Conservation (phyloP, 208 protist genomes). For the Acanthamoeba royreba region DNA sequence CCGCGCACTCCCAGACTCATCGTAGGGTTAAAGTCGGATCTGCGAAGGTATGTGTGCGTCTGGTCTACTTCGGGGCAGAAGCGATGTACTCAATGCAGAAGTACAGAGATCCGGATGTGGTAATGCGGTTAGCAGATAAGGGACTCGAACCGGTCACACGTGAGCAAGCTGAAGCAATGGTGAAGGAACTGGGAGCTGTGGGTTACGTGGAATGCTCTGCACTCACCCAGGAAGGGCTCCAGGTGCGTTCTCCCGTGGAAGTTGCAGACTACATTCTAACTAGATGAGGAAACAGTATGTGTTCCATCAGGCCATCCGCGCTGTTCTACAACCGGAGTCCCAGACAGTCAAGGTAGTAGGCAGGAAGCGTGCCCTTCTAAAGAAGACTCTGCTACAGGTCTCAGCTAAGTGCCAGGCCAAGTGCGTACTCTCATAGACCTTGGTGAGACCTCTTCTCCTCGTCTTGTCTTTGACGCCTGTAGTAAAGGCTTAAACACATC, state of each 20-base stretch:
- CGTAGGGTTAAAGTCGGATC: conserved; percentile 89
- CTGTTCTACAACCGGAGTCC: neutral
- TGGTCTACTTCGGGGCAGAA: too few species aligned
- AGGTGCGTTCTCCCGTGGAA: too few species aligned
- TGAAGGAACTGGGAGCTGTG: conserved; percentile 79
- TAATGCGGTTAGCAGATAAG: conserved; percentile 57
- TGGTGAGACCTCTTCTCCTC: neutral
- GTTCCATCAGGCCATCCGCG: neutral
- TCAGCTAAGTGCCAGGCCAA: neutral
- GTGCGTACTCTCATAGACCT: neutral
- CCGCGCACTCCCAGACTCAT: conserved; percentile 81
- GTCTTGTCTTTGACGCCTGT: too few species aligned
- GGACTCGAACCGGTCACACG: conserved; percentile 59
- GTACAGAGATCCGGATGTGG: conserved; percentile 30
- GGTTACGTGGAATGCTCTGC: conserved; percentile 91
- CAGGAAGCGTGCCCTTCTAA: too few species aligned
- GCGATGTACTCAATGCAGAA: neutral
- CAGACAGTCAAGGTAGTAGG: too few species aligned
- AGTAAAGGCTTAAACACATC: too few species aligned
- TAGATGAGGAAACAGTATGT: neutral
- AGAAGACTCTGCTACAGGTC: too few species aligned
- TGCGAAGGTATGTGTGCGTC: conserved; percentile 66
- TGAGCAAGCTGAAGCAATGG: conserved; percentile 72
- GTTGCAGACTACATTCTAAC: too few species aligned
- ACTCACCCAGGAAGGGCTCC: conserved; percentile 83